phyloP scores from a whole-genome alignment of 2,329 filamentous ascomycete species.

The Gliomastix tumulicola region DNA sequence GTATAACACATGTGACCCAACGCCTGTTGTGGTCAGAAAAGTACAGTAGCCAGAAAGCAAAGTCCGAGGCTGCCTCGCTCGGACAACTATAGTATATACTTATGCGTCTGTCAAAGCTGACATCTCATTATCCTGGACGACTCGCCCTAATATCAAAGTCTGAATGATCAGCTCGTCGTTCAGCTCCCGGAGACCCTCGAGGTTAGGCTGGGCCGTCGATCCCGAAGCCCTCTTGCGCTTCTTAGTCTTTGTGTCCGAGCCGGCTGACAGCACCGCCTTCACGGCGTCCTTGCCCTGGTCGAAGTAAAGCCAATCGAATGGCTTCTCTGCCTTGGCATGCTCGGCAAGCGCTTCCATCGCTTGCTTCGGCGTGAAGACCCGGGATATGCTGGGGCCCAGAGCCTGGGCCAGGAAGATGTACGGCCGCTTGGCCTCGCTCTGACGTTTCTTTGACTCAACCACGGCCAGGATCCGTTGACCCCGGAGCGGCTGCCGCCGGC shows the following conservation, averaged over 20 bases:
- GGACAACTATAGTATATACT: no score
- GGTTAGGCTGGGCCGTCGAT: constrained; percentile 13
- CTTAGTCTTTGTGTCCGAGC: constrained; percentile 21
- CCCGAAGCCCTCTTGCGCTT: constrained; percentile 28
- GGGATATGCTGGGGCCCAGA: constrained; percentile 64
- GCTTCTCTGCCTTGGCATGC: constrained; percentile 33
- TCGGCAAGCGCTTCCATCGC: constrained; percentile 53
- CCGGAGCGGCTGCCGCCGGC: constrained; percentile 56
- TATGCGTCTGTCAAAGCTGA: not conserved
- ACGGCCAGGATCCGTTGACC: constrained; percentile 66
- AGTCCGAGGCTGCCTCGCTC: no score
- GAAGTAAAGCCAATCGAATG: constrained; percentile 75
- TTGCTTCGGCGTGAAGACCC: constrained; percentile 58
- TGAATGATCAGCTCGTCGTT: constrained; percentile 86
- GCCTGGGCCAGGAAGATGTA: constrained; percentile 78
- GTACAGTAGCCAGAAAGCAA: no score
- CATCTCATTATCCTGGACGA: constrained; percentile 58
- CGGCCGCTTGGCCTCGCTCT: constrained; percentile 57
- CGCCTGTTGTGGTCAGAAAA: no score
- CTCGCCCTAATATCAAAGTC: constrained; percentile 77
- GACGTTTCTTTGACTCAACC: constrained; percentile 46
- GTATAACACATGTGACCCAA: no score
- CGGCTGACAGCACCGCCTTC: constrained; percentile 35
- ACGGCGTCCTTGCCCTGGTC: constrained; percentile 56
- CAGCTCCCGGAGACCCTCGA: constrained; percentile 57